Evolutionary conservation across 2,329 filamentous ascomycete species (phyloP).

Genomic region (Fusarium redolens): DNA sequence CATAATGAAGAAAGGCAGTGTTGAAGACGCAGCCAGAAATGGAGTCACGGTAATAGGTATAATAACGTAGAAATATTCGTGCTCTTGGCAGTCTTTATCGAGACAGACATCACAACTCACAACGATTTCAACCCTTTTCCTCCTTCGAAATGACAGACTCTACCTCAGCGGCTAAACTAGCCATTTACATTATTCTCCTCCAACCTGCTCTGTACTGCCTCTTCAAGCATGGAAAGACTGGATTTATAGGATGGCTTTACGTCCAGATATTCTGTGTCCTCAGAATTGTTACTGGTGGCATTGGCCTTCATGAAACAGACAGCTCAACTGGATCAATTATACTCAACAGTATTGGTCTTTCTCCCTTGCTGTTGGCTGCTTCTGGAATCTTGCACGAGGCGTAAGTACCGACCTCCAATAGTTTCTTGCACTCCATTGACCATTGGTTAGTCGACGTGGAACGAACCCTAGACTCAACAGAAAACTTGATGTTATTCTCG

Average conservation of each 20-base stretch:
- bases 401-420: neutral
- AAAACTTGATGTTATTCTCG: constrained; percentile 11
- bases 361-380: constrained; percentile 2
- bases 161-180: constrained; percentile 1
- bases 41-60: neutral
- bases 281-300: constrained; percentile 3
- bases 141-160: constrained; percentile 12
- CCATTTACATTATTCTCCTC: constrained; percentile 6
- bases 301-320: constrained; percentile 1
- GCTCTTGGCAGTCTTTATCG: neutral
- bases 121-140: neutral
- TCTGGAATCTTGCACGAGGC: constrained; percentile 21
- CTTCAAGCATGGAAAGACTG: constrained; percentile 21
- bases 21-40: constrained; percentile 4
- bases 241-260: constrained; percentile 11
- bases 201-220: constrained; percentile 17
- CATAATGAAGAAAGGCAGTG: neutral
- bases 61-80: neutral
- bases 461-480: constrained; percentile 15
- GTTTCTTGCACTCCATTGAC: too few species aligned
- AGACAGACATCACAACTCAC: neutral
- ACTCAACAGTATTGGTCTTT: constrained; percentile 15
- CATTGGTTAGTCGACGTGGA: neutral
- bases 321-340: constrained; percentile 4
- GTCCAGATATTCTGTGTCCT: constrained; percentile 17